These are phyloP conservation scores for Fusarium proliferatum DNA, from an alignment of 2,329 filamentous ascomycete genomes.

Conservation along the genomic window DNA sequence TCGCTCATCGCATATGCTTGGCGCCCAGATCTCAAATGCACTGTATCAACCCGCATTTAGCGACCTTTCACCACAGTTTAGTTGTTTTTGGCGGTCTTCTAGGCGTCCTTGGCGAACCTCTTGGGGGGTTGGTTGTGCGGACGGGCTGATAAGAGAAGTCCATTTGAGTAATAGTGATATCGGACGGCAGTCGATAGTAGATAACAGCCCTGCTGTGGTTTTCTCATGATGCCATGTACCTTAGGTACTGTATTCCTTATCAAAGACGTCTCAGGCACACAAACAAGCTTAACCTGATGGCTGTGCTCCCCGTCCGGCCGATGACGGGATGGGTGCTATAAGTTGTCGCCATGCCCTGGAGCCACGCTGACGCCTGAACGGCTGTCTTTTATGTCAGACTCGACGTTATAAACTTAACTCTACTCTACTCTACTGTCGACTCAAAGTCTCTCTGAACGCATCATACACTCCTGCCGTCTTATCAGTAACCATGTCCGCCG, in stretches of 20 bases:
- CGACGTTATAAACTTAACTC: not conserved
- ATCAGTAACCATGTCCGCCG: constrained; percentile 50
- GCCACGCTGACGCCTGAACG: constrained; percentile 23
- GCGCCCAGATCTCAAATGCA: constrained; percentile 30
- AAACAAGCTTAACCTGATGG: constrained; percentile 40
- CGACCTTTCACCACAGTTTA: constrained; percentile 10
- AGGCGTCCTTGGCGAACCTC: constrained; percentile 18
- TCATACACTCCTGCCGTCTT: constrained; percentile 2
- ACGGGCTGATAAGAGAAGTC: constrained; percentile 31
- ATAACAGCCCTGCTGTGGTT: constrained; percentile 18
- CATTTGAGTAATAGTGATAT: constrained; percentile 30
- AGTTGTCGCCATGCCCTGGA: constrained; percentile 41
- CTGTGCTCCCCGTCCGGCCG: constrained; percentile 22
- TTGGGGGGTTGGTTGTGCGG: constrained; percentile 7
- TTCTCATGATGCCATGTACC: constrained; percentile 33
- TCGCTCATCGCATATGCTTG: constrained; percentile 30
- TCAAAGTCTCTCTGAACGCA: not conserved
- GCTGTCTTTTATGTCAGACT: constrained; percentile 18
- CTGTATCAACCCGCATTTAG: constrained; percentile 36
- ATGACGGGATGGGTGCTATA: constrained; percentile 32
- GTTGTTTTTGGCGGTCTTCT: constrained; percentile 11
- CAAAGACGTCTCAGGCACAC: constrained; percentile 17
- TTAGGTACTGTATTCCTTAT: constrained; percentile 23
- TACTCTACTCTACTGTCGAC: not conserved
- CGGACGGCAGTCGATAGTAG: constrained; percentile 34